phyloP scores from a whole-genome alignment of 2,329 filamentous ascomycete genomes.

The Aspergillus chevalieri region DNA sequence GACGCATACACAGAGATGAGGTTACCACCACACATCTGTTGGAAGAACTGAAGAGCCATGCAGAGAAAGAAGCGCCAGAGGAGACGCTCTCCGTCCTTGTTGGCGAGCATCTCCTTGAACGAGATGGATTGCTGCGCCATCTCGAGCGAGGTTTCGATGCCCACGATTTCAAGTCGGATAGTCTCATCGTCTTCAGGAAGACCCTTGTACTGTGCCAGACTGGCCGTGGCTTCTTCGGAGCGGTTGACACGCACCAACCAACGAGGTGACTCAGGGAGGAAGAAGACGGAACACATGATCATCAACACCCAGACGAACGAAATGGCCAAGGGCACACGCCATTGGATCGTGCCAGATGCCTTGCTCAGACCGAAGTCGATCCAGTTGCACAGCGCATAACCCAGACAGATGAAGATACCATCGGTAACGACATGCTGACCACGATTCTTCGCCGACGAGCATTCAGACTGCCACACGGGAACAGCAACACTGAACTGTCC shows the following conservation, averaged over 20 bases:
- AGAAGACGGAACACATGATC: slow-evolving; percentile 41
- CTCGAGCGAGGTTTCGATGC: slow-evolving; percentile 15
- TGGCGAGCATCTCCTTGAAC: slow-evolving; percentile 13
- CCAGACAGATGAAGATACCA: slow-evolving; percentile 39
- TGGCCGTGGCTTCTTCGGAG: slow-evolving; percentile 9
- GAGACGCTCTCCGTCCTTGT: slow-evolving; percentile 13
- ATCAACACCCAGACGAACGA: slow-evolving; percentile 50
- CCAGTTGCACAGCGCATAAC: slow-evolving; percentile 32
- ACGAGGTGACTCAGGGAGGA: slow-evolving; percentile 46
- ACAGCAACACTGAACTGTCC: slow-evolving; percentile 44
- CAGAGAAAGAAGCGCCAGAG: slow-evolving; percentile 16
- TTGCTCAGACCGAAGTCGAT: slow-evolving; percentile 44
- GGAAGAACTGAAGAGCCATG: slow-evolving; percentile 13
- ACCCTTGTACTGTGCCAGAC: slow-evolving; percentile 13
- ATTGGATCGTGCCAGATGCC: slow-evolving; percentile 39
- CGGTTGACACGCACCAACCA: slow-evolving; percentile 17
- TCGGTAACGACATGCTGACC: slow-evolving; percentile 46
- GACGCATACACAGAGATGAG: slow-evolving; percentile 13
- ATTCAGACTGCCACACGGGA: slow-evolving; percentile 46
- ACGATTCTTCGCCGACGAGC: slow-evolving; percentile 42
- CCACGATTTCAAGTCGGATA: slow-evolving; percentile 11
- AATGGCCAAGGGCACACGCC: slow-evolving; percentile 51
- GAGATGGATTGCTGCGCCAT: slow-evolving; percentile 7
- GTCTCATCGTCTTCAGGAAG: slow-evolving; percentile 4
- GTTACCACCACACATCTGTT: slow-evolving; percentile 16